A percentile compares a stretch with the other conserved stretches of the same genome.
Conservation (phyloP, 495 filamentous ascomycete genomes). For the Lasiosphaeria miniovina region DNA sequence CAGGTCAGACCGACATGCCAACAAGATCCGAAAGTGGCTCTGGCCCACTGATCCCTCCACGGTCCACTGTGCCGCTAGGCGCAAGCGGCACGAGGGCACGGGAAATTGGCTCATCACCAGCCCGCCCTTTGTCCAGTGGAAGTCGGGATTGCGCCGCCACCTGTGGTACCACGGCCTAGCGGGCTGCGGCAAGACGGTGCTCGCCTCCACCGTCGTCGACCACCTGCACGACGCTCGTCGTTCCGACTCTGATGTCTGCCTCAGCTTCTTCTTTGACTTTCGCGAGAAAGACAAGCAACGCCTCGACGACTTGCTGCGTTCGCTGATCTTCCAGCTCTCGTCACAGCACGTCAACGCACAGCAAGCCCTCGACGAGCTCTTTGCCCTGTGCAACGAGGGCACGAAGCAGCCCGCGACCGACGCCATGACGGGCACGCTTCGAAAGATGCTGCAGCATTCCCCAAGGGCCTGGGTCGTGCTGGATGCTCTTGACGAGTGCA, state of each 20-base stretch:
- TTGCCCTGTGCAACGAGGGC: slow-evolving; percentile 10
- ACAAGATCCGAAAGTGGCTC: neutral
- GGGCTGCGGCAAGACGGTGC: slow-evolving; percentile 29
- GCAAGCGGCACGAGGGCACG: neutral
- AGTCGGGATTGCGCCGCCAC: slow-evolving; percentile 4
- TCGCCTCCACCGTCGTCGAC: slow-evolving; percentile 31
- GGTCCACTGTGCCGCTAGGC: neutral
- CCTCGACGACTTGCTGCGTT: slow-evolving; percentile 21
- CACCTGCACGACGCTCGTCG: slow-evolving; percentile 22
- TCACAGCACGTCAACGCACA: slow-evolving; percentile 1
- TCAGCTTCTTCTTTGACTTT: slow-evolving; percentile 43
- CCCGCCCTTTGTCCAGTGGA: neutral
- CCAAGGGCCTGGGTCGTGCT: slow-evolving; percentile 34
- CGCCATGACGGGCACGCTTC: slow-evolving; percentile 13
- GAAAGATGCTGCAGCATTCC: slow-evolving; percentile 3
- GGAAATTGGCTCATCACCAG: neutral
- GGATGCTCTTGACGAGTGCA: slow-evolving; percentile 47
- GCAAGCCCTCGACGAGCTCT: slow-evolving; percentile 24
- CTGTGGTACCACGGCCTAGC: slow-evolving; percentile 39
- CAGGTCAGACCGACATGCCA: neutral
- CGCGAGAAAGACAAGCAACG: slow-evolving; percentile 24
- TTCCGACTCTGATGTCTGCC: slow-evolving; percentile 22
- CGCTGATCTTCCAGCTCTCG: slow-evolving; percentile 31
- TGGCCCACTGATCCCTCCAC: neutral
- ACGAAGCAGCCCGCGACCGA: slow-evolving; percentile 16